A percentile compares a stretch with the other conserved stretches of the same genome.
Conservation (phyloP, 2,329 filamentous ascomycete genomes). For the Fusarium sp. region DNA sequence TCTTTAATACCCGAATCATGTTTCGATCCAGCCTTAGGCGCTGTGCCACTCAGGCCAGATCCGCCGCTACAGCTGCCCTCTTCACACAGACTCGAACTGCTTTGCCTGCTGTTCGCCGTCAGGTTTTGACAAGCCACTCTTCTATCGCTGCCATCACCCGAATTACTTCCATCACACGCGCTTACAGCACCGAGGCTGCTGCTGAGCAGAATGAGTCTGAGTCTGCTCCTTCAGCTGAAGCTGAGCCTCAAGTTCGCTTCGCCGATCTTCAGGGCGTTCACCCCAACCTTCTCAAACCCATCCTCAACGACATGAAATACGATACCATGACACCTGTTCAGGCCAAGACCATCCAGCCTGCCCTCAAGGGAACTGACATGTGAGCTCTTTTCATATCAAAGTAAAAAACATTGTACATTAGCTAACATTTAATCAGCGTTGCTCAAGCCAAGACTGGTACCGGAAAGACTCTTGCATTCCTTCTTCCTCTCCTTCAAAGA, state of each 20-base stretch:
- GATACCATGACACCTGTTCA: slow-evolving; percentile 94
- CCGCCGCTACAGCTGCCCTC: slow-evolving; percentile 42
- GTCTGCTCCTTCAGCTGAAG: slow-evolving; percentile 8
- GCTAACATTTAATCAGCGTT: slow-evolving; percentile 58
- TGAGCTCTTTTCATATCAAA: slow-evolving; percentile 56
- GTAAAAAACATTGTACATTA: neutral
- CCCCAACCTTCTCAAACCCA: slow-evolving; percentile 69
- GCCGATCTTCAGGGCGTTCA: slow-evolving; percentile 65
- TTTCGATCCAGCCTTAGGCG: slow-evolving; percentile 52
- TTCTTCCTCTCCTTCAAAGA: slow-evolving; percentile 84
- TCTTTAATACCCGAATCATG: slow-evolving; percentile 37
- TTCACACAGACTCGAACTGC: slow-evolving; percentile 43
- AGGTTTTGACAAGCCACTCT: slow-evolving; percentile 30
- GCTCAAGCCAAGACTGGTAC: slow-evolving; percentile 97
- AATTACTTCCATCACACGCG: slow-evolving; percentile 41
- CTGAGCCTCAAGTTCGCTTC: slow-evolving; percentile 52
- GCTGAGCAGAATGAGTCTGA: slow-evolving; percentile 35
- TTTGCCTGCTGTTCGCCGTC: slow-evolving; percentile 39
- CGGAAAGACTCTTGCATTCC: slow-evolving; percentile 94
- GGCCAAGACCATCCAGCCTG: slow-evolving; percentile 80
- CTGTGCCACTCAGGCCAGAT: slow-evolving; percentile 50
- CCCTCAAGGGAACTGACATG: slow-evolving; percentile 84
- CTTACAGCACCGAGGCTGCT: slow-evolving; percentile 53
- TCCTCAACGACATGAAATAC: slow-evolving; percentile 78
- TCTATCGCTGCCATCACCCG: slow-evolving; percentile 31